phyloP scores from a whole-genome alignment of 495 filamentous ascomycete genomes.

The Penicillium mononematosum region DNA sequence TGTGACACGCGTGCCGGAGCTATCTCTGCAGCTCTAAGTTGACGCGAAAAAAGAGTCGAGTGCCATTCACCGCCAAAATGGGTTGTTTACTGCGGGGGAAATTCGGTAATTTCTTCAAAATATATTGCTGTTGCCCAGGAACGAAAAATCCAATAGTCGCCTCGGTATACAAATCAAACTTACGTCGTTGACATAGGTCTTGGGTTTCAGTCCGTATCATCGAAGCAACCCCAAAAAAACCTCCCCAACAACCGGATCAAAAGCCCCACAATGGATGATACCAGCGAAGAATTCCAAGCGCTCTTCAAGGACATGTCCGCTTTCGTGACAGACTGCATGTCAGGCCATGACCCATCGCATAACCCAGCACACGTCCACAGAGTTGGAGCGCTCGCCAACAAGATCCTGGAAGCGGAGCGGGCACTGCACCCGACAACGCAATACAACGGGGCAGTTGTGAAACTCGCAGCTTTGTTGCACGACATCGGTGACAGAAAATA shows the following conservation, averaged over 20 bases:
- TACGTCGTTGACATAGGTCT: not conserved
- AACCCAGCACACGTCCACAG: slow-evolving; percentile 80
- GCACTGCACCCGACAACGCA: slow-evolving; percentile 25
- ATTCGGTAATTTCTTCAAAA: not conserved
- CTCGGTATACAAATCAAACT: not conserved
- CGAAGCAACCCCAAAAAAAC: not conserved
- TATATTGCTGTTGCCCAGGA: not conserved
- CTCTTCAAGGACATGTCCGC: slow-evolving; percentile 50
- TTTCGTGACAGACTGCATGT: slow-evolving; percentile 73
- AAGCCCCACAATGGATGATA: slow-evolving; percentile 11
- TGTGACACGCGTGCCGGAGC: not conserved
- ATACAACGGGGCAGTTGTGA: slow-evolving; percentile 57
- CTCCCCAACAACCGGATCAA: not conserved
- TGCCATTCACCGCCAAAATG: slow-evolving; percentile 17
- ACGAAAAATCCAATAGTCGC: not conserved
- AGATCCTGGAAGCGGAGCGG: slow-evolving; percentile 51
- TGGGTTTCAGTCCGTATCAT: not conserved
- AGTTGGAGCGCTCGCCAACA: slow-evolving; percentile 69
- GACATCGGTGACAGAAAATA: slow-evolving; percentile 91
- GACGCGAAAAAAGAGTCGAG: not conserved
- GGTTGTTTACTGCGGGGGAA: slow-evolving; percentile 16
- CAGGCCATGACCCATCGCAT: slow-evolving; percentile 78
- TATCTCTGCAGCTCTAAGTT: not conserved
- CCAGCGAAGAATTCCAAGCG: slow-evolving; percentile 23
- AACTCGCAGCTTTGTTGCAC: slow-evolving; percentile 76